Evolutionary conservation across 2,329 filamentous ascomycete genomes (phyloP), one percentile per base, ranked within the genome.

Genomic region (Calonectria henricotiae): DNA sequence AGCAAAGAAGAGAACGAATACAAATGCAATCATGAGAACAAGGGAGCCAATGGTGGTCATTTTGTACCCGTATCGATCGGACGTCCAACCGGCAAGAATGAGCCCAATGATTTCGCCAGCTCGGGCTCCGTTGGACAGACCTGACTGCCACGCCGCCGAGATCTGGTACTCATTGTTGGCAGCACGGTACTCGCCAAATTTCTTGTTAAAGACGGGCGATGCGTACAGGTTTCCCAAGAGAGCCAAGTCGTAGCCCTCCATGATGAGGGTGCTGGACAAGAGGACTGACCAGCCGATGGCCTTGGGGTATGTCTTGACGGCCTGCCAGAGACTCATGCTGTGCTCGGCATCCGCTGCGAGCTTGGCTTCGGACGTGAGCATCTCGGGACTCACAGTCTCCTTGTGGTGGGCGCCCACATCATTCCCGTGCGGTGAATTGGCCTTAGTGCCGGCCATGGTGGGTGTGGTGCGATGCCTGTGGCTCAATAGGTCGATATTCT

Each of bases 101-200:
- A 90, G 79, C 0, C 89, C 89, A 11, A 90, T 74, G 62, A 91
- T 88, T 74, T 88, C 85, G 13, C 89, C 89, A 1, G 85, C 85
- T 1, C 85, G 80, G 0, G 86, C 85, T 17, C 86, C 89, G 67
- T 89, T 89, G 7, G 84, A 85, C 3, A 91, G 76, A 0, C 84
- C 89, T 0, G 87, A 86, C 77, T 90, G 89, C 89, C 89, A 91
- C 0, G 85, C 82, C 0, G 88, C 86, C 1, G 86, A 84, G 27
- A 91, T 80, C 41, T 84, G 81, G 66, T 87, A 87, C 32, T 82
- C 83, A 1, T 80, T 82, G 3, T 79, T 79, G 1, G 73, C 71
- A 1, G 74, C 70, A 12, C 79, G 75, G 27, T 79, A 81, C 0
- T 79, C 71, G n/a, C 87, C 87, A 69, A 85, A 89, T 71, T 83